Evolutionary conservation across 2,329 filamentous ascomycete genomes (phyloP).

Genomic region (Chlorencoelia australis): DNA sequence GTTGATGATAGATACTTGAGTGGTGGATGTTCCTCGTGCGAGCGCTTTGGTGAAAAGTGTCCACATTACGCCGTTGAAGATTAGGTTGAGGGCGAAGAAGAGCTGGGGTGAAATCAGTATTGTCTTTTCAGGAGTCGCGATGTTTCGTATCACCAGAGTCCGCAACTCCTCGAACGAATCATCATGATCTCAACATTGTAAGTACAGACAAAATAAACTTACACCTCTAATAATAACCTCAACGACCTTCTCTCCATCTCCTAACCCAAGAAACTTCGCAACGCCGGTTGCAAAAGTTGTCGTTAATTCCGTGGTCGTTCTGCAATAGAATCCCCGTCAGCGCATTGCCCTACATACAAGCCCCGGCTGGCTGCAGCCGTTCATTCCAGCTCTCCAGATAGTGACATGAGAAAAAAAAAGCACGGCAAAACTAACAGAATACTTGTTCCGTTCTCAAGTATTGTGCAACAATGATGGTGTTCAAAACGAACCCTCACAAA

Average conservation of each 20-base stretch:
- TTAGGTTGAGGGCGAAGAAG: conserved; percentile 12
- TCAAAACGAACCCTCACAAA: too few species aligned
- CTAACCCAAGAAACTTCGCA: conserved; percentile 35
- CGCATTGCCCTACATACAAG: neutral
- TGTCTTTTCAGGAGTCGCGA: too few species aligned
- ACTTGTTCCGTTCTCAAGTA: too few species aligned
- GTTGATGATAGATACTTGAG: conserved; percentile 73
- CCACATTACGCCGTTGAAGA: conserved; percentile 53
- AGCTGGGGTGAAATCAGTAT: neutral
- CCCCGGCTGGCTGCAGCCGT: too few species aligned
- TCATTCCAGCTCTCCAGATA: too few species aligned
- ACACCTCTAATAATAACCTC: conserved; percentile 42
- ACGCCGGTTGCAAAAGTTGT: conserved; percentile 38
- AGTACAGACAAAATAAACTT: conserved; percentile 23
- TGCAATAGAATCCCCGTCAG: conserved; percentile 18
- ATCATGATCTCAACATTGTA: too few species aligned
- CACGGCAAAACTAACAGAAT: too few species aligned
- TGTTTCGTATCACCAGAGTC: neutral
- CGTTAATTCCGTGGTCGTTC: conserved; percentile 47
- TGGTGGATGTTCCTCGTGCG: conserved; percentile 63
- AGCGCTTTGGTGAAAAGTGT: conserved; percentile 70
- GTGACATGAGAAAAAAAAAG: too few species aligned
- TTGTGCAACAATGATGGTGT: too few species aligned
- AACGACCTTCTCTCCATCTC: conserved; percentile 35
- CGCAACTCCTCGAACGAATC: neutral